These are phyloP conservation scores for Macadamia integrifolia DNA, from an alignment of 164 flowering plant species.

Conservation along the genomic window DNA sequence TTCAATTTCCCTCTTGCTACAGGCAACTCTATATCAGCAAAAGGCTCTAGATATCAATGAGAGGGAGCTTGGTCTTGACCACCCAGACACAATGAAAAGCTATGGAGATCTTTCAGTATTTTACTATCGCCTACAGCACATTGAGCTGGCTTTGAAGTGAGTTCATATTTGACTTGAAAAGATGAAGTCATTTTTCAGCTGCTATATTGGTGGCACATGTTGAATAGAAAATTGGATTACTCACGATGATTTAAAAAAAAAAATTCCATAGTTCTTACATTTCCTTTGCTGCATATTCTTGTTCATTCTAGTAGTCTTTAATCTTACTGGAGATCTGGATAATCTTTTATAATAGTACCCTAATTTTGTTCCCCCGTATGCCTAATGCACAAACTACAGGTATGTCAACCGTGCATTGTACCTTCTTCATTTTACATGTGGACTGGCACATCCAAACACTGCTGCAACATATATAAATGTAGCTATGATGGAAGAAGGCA, in stretches of 20 bases:
- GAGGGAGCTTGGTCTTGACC: conserved; percentile 94
- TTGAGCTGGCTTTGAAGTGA: conserved; percentile 87
- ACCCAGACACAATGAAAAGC: conserved; percentile 95
- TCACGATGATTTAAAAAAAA: too few relatives aligned
- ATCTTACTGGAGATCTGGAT: neutral
- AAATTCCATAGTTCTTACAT: neutral
- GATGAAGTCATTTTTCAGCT: too few relatives aligned
- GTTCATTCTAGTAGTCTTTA: neutral
- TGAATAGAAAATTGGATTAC: neutral
- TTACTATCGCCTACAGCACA: conserved; percentile 85
- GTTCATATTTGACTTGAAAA: conserved; percentile 11
- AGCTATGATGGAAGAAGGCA: conserved; percentile 98
- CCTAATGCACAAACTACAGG: conserved; percentile 27
- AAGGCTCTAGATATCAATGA: conserved; percentile 93
- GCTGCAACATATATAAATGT: conserved; percentile 94
- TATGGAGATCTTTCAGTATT: conserved; percentile 97
- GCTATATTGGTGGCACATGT: too few relatives aligned
- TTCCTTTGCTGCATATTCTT: neutral
- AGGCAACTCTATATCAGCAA: conserved; percentile 91
- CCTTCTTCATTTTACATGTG: conserved; percentile 85
- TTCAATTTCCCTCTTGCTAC: conserved; percentile 14
- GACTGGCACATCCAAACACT: conserved; percentile 86
- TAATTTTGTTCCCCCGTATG: neutral
- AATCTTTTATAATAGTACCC: neutral
- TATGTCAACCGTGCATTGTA: conserved; percentile 86